Base-by-base conservation (phyloP, 352 stramenopile species). In the Phytopythium chamaehyphon region DNA sequence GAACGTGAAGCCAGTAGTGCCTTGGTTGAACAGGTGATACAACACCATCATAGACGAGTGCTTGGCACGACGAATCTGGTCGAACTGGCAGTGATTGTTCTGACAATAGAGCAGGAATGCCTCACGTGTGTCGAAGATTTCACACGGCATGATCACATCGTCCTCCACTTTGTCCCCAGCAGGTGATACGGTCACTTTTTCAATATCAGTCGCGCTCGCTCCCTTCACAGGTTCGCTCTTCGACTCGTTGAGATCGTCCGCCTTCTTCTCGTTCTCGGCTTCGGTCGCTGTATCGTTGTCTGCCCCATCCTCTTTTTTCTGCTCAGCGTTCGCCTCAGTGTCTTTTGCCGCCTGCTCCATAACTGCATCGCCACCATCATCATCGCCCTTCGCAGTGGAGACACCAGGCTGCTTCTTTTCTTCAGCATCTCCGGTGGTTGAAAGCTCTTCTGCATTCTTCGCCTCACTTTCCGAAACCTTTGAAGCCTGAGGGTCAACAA, bases 1-100 rank as follows among this genome's bases (percentile, higher is more conserved):
- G 55, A 98, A 96, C 37, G 97, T 95, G 76, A 99, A 99, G 37
- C 98, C 98, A 11, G 96, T 98, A 33, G 93, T 98, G 63, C 98
- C 95, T 51, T 95, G 87, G 57, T 97, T 96, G 60, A 96, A 90
- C 61, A 92, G 66, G 53, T 93, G 85, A 36, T 92, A 90, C 28
- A 93, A 44, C 31, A 92, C 77, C 76, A 89, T 93, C 83, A 90
- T 90, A 38, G 79, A 90, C 49, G 74, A 89, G 62, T 88, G 83
- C 59, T 90, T 93, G 6, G 75, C 82, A n/a, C 74, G 83, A 1
- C 79, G 76, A 46, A 90, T 85, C 64, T 91, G 77, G 59, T 89
- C 71, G 59, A 88, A 88, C 56, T 93, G 75, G 55, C 77, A 91
- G 60, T 93, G 77, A 47, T 93, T 94, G 67, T 94, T 93, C 59